These are phyloP conservation scores for Malassezia arunalokei DNA, from an alignment of 1,284 basidiomycete genomes.

Conservation along the genomic window DNA sequence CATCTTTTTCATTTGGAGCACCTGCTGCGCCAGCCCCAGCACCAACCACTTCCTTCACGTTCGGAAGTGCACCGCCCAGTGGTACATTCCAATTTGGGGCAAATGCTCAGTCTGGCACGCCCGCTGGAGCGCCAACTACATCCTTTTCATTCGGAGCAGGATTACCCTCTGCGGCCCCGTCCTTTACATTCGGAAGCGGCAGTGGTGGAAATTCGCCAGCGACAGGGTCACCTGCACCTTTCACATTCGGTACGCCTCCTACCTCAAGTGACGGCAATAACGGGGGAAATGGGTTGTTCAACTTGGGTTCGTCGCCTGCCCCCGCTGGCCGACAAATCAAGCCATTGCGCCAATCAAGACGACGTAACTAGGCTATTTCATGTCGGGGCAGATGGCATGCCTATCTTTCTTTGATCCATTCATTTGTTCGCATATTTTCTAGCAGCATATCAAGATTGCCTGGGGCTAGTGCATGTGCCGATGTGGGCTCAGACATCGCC, in stretches of 20 bases:
- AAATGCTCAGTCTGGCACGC: background rate
- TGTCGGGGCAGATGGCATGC: background rate
- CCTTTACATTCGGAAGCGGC: constrained; percentile 9
- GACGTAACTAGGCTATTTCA: constrained; percentile 4
- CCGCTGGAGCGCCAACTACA: constrained; percentile 6
- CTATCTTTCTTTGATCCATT: constrained; percentile 5
- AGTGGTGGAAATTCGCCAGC: background rate
- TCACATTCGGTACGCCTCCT: constrained; percentile 12
- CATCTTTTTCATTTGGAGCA: constrained; percentile 18
- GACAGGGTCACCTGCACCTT: constrained; percentile 10
- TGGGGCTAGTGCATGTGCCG: too few species aligned
- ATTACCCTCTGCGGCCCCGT: background rate
- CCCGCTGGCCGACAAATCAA: constrained; percentile 29
- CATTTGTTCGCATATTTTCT: background rate
- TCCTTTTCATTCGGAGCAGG: constrained; percentile 17
- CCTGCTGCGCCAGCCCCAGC: constrained; percentile 1
- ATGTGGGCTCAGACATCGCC: background rate
- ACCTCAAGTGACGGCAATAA: constrained; percentile 1
- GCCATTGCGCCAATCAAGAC: constrained; percentile 21
- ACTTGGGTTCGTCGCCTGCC: constrained; percentile 23
- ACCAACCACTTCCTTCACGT: constrained; percentile 10
- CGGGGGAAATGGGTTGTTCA: constrained; percentile 19
- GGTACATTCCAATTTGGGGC: background rate
- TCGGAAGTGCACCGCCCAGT: constrained; percentile 8
- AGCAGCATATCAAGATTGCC: constrained; percentile 5